Evolutionary conservation across 2,329 filamentous ascomycete genomes (phyloP), one percentile per base, ranked within the genome.

Genomic region (Juglanconis oblonga): DNA sequence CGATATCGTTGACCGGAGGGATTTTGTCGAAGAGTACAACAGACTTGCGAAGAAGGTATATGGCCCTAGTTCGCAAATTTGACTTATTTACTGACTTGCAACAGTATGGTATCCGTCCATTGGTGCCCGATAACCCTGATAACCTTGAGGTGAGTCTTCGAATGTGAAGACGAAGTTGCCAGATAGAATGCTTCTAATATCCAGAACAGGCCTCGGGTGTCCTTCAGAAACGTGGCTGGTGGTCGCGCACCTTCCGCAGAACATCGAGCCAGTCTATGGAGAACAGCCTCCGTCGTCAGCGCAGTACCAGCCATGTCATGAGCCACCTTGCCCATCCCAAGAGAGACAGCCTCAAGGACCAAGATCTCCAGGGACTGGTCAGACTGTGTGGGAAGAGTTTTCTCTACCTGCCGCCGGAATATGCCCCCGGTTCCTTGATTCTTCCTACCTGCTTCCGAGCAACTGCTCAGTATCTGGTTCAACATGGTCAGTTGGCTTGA

Each of bases 381-480:
- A 79, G 85, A 10, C 71, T 89, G 35, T 86, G 85, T 64, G 87
- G 87, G 42, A 84, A 84, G 68, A 87, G 84, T 68, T 72, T 83
- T 35, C 73, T 90, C 52, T 83, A 86, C 65, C 74, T 90, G 8
- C 86, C 86, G 1, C 65, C 76, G 3, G 84, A 86, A 56, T 84
- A 87, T 65, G 76, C 85, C 3, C 79, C 84, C 1, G 77, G 80
- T 17, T 79, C 81, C 31, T 72, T 90, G 32, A 73, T 82, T 17
- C 72, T 90, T 35, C 87, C 87, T 8, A 88, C 87, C 4, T 88
- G 87, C 64, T 78, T 90, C 52, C 84, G 87, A 49, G 87, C 87
- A 9, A 86, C 84, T 8, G 85, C 83, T n/a, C 84, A 88, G 64
- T 81, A 85, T 68, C 77, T 90, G 9, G 77, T 85, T 3, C 82